Evolutionary conservation across 495 filamentous ascomycete species (phyloP).

Genomic region (Elasticomyces elasticus): DNA sequence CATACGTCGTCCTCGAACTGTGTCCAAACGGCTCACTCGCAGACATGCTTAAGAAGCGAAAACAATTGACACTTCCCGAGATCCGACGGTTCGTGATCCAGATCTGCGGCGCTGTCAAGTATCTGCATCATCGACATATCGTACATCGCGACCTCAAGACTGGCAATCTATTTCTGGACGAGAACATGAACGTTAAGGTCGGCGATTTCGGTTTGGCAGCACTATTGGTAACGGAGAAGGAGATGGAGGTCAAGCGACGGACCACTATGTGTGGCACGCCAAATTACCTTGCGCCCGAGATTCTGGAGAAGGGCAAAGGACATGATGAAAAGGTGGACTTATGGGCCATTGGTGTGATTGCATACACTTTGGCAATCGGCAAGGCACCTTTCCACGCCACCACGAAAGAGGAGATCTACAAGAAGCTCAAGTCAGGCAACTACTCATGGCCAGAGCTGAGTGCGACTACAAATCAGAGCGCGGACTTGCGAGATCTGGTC

Average conservation of each 20-base stretch:
- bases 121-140: conserved; percentile 86
- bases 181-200: conserved; percentile 93
- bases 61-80: conserved; percentile 79
- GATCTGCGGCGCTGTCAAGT: conserved; percentile 91
- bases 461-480: conserved; percentile 30
- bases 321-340: conserved; percentile 92
- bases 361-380: conserved; percentile 43
- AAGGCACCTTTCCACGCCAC: conserved; percentile 36
- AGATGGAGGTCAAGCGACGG: conserved; percentile 56
- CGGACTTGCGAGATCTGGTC: conserved; percentile 33
- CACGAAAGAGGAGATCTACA: conserved; percentile 37
- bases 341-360: conserved; percentile 94
- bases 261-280: conserved; percentile 94
- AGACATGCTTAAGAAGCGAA: conserved; percentile 90
- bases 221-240: conserved; percentile 72
- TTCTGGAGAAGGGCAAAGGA: conserved; percentile 75
- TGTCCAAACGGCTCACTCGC: conserved; percentile 96
- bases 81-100: conserved; percentile 87
- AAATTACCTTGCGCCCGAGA: conserved; percentile 97
- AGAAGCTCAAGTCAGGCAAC: conserved; percentile 32
- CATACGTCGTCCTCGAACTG: conserved; percentile 88
- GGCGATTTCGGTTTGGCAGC: conserved; percentile 98
- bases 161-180: conserved; percentile 93
- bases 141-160: conserved; percentile 97
- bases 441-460: conserved; percentile 35